Evolutionary conservation across 306 rosid species (phyloP).

Genomic region (Arachis stenosperma): DNA sequence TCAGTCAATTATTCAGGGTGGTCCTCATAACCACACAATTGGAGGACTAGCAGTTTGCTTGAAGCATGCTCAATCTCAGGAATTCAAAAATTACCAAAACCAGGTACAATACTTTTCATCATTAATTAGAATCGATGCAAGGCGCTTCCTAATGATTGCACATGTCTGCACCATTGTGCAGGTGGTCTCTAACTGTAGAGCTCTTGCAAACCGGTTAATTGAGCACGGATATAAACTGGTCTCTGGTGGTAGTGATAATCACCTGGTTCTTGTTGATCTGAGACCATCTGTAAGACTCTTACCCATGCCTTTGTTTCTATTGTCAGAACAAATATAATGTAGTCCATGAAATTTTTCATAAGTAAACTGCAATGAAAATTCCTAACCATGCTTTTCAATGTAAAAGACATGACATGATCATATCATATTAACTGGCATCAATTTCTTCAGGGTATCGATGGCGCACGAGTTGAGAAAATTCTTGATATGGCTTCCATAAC

Average conservation of each 20-base stretch:
- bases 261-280: constrained; percentile 88
- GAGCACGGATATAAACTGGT: constrained; percentile 81
- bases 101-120: constrained; percentile 53
- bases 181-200: constrained; percentile 89
- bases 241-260: constrained; percentile 97
- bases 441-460: constrained; percentile 75
- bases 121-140: constrained; percentile 1
- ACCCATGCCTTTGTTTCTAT: background rate
- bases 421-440: constrained; percentile 32
- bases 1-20: constrained; percentile 67
- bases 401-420: constrained; percentile 19
- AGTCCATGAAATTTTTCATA: no score
- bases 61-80: constrained; percentile 74
- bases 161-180: constrained; percentile 38
- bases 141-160: constrained; percentile 30
- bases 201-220: constrained; percentile 70
- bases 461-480: constrained; percentile 95
- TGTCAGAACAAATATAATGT: background rate
- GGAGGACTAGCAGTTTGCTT: constrained; percentile 95
- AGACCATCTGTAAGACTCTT: constrained; percentile 79
- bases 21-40: constrained; percentile 98
- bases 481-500: constrained; percentile 92
- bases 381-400: constrained; percentile 5
- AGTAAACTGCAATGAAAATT: constrained; percentile 1
- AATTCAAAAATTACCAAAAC: constrained; percentile 81